A percentile compares a stretch with the other conserved stretches of the same genome.
These are phyloP conservation scores for Suillus cothurnatus DNA, from an alignment of 768 basidiomycete species.

Conservation along the genomic window DNA sequence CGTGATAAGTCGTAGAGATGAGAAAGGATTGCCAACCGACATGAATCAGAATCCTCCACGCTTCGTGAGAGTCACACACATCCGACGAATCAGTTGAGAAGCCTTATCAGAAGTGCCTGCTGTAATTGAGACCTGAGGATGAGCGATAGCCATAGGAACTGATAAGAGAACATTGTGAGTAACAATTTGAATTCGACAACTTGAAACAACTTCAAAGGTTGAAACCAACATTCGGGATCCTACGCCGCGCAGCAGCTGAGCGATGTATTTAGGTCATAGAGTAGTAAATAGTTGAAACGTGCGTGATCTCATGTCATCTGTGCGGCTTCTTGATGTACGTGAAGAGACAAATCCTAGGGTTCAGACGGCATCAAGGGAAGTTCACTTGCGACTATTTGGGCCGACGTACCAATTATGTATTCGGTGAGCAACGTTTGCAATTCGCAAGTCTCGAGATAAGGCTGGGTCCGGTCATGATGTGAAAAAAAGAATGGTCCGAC, in stretches of 20 bases:
- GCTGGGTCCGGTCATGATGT: not conserved
- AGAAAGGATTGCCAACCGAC: not conserved
- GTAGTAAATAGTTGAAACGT: not conserved
- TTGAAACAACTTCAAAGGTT: not conserved
- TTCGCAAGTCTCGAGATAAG: not conserved
- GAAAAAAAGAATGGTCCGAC: not conserved
- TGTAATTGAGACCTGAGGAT: not conserved
- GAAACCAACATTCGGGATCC: not conserved
- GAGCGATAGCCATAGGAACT: not conserved
- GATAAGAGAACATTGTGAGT: not conserved
- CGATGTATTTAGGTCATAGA: not conserved
- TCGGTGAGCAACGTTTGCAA: not conserved
- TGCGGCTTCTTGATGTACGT: not conserved
- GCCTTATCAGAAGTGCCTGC: not conserved
- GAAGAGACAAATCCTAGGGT: not conserved
- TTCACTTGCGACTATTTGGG: not conserved
- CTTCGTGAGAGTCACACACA: not conserved
- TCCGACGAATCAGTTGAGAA: not conserved
- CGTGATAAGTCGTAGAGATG: not conserved
- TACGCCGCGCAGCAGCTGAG: not conserved
- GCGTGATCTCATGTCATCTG: not conserved
- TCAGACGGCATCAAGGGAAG: not conserved
- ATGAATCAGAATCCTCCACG: not conserved
- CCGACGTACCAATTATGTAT: slow-evolving; percentile 1
- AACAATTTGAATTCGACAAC: not conserved